phyloP scores from a whole-genome alignment of 495 filamentous ascomycete genomes.

The Delitschia confertaspora region DNA sequence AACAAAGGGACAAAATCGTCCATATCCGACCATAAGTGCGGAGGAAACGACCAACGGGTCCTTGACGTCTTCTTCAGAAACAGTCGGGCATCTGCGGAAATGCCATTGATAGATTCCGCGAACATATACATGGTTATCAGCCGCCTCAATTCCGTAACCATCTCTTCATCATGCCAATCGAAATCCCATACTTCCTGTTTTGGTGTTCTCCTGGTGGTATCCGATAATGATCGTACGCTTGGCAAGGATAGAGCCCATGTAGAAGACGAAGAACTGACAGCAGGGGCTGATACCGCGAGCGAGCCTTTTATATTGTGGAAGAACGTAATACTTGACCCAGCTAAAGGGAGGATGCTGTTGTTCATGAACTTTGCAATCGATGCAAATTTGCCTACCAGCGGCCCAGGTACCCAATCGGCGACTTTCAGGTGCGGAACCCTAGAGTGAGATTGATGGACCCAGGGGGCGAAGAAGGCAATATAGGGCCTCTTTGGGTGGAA shows the following conservation, averaged over 20 bases:
- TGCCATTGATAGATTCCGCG: constrained; percentile 16
- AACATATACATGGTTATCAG: constrained; percentile 15
- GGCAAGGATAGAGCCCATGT: neutral
- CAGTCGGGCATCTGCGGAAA: constrained; percentile 10
- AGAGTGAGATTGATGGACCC: constrained; percentile 22
- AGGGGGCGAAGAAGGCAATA: constrained; percentile 21
- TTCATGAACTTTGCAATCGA: constrained; percentile 15
- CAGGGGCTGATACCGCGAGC: neutral
- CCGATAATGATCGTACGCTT: neutral
- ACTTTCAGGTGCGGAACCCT: constrained; percentile 3
- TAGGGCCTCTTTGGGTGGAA: constrained; percentile 20
- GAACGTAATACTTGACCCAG: constrained; percentile 6
- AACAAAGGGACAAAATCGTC: constrained; percentile 14
- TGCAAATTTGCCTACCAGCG: constrained; percentile 16
- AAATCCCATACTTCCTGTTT: neutral
- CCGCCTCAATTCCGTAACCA: constrained; percentile 13
- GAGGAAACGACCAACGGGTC: constrained; percentile 6
- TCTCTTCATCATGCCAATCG: constrained; percentile 3
- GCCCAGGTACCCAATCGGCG: constrained; percentile 12
- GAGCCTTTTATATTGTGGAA: constrained; percentile 9
- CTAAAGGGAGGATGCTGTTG: constrained; percentile 13
- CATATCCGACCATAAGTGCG: constrained; percentile 12
- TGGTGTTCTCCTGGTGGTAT: neutral
- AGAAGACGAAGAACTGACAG: constrained; percentile 1
- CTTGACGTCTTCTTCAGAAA: constrained; percentile 9